phyloP scores from a whole-genome alignment of 1,284 basidiomycete species.

The Inonotus obliquus region DNA sequence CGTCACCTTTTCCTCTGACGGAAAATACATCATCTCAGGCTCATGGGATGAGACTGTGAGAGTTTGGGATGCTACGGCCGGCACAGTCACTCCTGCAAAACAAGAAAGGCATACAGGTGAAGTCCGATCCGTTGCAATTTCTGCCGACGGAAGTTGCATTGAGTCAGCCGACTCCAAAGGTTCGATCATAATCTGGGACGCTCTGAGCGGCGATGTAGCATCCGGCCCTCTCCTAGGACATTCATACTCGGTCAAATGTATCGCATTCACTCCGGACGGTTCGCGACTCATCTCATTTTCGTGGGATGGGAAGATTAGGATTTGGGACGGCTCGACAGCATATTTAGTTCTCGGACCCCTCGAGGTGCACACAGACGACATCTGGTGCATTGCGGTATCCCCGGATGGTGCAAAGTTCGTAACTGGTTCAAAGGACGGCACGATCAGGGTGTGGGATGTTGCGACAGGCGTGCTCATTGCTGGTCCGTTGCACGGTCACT shows the following conservation, averaged over 20 bases:
- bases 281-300: not conserved
- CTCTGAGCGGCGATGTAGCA: not conserved
- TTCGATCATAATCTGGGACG: not conserved
- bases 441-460: not conserved
- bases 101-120: constrained; percentile 1
- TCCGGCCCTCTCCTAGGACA: not conserved
- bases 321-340: not conserved
- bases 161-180: constrained; percentile 7
- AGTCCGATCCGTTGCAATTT: constrained; percentile 9
- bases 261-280: not conserved
- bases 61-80: not conserved
- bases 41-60: not conserved
- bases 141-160: constrained; percentile 13
- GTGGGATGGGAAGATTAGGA: not conserved
- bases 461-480: not conserved
- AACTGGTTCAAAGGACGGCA: not conserved
- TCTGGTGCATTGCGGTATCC: not conserved
- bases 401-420: not conserved
- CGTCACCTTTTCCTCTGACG: constrained; percentile 1
- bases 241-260: not conserved
- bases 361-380: not conserved
- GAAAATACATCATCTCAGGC: too few relatives aligned
- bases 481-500: not conserved
- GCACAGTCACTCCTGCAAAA: not conserved
- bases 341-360: not conserved